Percentiles rank a stretch among this genome's conserved stretches.
These are phyloP conservation scores for Aspergillus proliferans DNA, from an alignment of 2,329 filamentous ascomycete species.

Conservation along the genomic window DNA sequence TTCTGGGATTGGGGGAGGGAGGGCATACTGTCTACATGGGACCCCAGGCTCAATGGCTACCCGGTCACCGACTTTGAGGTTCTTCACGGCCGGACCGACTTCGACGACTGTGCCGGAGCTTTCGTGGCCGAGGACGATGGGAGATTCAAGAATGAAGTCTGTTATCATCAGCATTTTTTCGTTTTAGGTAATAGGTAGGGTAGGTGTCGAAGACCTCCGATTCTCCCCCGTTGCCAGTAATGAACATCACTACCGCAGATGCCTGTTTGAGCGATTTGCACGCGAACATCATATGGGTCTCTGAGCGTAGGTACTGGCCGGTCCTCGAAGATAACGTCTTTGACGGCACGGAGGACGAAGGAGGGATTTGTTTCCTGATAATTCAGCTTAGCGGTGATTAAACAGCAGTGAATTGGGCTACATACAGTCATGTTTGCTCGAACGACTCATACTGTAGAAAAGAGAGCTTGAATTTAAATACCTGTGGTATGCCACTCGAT, in stretches of 20 bases:
- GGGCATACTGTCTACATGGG: constrained; percentile 31
- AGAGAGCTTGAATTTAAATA: too few relatives aligned
- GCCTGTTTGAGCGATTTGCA: constrained; percentile 43
- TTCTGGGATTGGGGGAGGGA: neutral
- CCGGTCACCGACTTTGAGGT: constrained; percentile 16
- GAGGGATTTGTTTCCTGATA: constrained; percentile 27
- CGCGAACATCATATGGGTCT: constrained; percentile 35
- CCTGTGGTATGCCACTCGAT: neutral
- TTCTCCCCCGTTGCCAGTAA: constrained; percentile 39
- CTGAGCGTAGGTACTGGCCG: constrained; percentile 35
- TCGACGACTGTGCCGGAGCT: constrained; percentile 18
- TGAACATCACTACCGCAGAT: constrained; percentile 46
- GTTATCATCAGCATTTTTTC: neutral
- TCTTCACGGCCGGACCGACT: constrained; percentile 16
- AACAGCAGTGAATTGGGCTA: neutral
- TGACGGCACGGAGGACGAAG: constrained; percentile 43
- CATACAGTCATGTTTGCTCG: neutral
- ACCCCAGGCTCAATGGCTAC: constrained; percentile 22
- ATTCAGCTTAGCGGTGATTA: neutral
- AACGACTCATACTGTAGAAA: neutral
- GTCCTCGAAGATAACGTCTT: constrained; percentile 43
- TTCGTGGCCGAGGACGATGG: constrained; percentile 30
- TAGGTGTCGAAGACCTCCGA: constrained; percentile 23
- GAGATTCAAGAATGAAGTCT: constrained; percentile 40
- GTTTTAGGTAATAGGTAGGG: neutral